Evolutionary conservation across 179 eudicot genomes (phyloP), one percentile per base, ranked within the genome.

Genomic region (Vitellaria paradoxa): DNA sequence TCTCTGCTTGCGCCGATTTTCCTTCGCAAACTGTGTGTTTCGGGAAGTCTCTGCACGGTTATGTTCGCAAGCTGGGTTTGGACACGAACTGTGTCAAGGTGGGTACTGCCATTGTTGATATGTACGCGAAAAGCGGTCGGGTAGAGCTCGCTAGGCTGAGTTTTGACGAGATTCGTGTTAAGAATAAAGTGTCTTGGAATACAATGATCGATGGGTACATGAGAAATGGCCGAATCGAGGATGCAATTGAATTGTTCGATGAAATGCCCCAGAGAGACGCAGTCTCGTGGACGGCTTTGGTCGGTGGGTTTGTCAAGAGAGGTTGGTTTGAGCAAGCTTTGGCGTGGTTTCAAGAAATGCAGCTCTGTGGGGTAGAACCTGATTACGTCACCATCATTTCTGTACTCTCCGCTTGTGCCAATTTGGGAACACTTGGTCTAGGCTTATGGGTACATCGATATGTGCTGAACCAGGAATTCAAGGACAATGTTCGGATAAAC

Each of bases 261-360:
- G 85, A 89, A 92, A 91, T 91, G 95, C 89, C 93, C 57, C 65
- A 72, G 10, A 87, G 90, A 85, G 93, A 89, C 60, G 88, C 40
- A 17, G 79, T 90, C 55, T 87, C 97, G 18, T 92, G 91, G 89
- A 92, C 97, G 0, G 89, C 80, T 3, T 64, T 92, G 71, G 82
- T 92, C 76, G 76, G 72, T 70, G 95, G 97, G 73, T 92, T 91
- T 84, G 90, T 88, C 64, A 92, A 78, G 70, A 84, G 80, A 77
- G 91, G 88, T 37, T 76, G 75, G 42, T 85, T 84, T 73, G 93
- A 87, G 79, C 77, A 83, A 24, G 92, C 91, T 17, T 79, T 92
- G 79, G 86, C 77, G 52, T 88, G 82, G 82, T 92, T 91, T 77
- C 81, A 73, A 70, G 80, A 85, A 77, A 92, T 89, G 97, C 95